Evolutionary conservation across 805 yeast species (phyloP).

Genomic region (Yarrowia yakushimensis): DNA sequence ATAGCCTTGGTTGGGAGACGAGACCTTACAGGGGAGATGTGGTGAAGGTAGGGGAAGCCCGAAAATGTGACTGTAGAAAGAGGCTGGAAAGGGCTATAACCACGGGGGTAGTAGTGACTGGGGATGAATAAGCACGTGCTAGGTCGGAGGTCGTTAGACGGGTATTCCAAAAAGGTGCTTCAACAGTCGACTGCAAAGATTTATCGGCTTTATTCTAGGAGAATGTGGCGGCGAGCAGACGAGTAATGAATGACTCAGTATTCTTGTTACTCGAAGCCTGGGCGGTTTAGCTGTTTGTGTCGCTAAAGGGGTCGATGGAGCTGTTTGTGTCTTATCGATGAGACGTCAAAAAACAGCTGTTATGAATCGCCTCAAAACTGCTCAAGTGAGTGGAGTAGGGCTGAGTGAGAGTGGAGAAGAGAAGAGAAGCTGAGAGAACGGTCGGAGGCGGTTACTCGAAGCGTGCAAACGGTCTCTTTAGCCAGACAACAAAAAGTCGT

Average conservation of each 20-base stretch:
- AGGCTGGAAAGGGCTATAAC: neutral
- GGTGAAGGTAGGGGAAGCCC: neutral
- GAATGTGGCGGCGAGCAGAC: neutral
- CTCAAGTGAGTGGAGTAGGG: neutral
- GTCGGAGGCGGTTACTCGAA: neutral
- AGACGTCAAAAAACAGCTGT: neutral
- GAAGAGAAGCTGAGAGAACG: neutral
- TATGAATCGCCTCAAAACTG: neutral
- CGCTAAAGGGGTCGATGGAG: too few species aligned
- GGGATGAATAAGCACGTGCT: neutral
- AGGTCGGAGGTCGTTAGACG: too few species aligned
- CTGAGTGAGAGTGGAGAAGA: neutral
- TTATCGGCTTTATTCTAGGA: neutral
- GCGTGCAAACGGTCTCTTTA: neutral
- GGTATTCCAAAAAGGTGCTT: neutral
- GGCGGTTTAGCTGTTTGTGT: too few species aligned
- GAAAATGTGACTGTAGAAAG: neutral
- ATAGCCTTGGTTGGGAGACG: slow-evolving; percentile 1
- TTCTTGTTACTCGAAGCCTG: too few species aligned
- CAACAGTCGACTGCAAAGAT: neutral
- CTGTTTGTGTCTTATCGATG: too few species aligned
- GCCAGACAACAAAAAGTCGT: neutral
- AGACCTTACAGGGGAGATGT: neutral
- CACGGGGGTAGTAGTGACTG: neutral
- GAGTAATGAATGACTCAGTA: too few species aligned